Evolutionary conservation across 768 basidiomycete species (phyloP).

Genomic region (Kwoniella newhampshirensis): DNA sequence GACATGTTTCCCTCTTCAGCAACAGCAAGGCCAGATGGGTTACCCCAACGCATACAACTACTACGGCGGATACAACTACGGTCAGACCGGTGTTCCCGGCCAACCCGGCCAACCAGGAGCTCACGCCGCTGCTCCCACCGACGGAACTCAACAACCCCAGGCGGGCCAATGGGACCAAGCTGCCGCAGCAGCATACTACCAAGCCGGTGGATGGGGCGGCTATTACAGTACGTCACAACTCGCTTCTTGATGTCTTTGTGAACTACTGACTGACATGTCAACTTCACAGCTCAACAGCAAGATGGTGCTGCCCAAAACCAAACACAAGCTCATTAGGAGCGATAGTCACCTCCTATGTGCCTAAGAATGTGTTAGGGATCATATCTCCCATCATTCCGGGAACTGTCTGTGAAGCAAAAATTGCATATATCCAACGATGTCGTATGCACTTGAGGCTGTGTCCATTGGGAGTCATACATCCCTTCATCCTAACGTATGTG

Average conservation of each 20-base stretch:
- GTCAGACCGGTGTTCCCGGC: slow-evolving; percentile 39
- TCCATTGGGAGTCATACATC: neutral
- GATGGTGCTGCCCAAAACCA: slow-evolving; percentile 16
- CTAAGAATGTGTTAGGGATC: neutral
- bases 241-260: too few relatives aligned
- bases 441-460: neutral
- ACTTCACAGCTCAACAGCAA: slow-evolving; percentile 23
- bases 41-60: slow-evolving; percentile 36
- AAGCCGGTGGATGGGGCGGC: slow-evolving; percentile 37
- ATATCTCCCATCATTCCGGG: too few relatives aligned
- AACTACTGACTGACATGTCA: neutral
- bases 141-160: slow-evolving; percentile 6
- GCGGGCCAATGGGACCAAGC: slow-evolving; percentile 37
- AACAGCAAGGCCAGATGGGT: slow-evolving; percentile 24
- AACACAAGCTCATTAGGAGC: slow-evolving; percentile 13
- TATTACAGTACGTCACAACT: slow-evolving; percentile 33
- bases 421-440: too few relatives aligned
- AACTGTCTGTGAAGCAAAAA: neutral
- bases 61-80: slow-evolving; percentile 44
- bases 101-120: slow-evolving; percentile 34
- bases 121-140: slow-evolving; percentile 10
- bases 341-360: neutral
- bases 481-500: neutral
- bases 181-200: slow-evolving; percentile 32
- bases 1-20: neutral